These are phyloP conservation scores for Phialophora expanda DNA, from an alignment of 2,329 filamentous ascomycete genomes.

Conservation along the genomic window DNA sequence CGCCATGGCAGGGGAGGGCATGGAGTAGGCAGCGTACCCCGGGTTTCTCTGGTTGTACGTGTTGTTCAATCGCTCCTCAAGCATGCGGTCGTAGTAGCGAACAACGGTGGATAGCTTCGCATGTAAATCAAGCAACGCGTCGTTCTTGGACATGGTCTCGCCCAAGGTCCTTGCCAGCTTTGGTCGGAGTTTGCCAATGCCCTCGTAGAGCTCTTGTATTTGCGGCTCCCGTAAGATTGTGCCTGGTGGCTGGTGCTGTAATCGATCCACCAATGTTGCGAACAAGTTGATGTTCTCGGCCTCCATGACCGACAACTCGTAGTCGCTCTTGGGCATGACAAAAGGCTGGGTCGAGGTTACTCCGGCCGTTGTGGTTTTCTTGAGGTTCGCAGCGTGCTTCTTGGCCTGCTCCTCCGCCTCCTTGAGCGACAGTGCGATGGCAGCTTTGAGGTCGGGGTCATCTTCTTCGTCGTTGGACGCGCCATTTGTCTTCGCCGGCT, in stretches of 20 bases:
- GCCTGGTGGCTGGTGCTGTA: constrained; percentile 93
- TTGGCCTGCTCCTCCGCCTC: constrained; percentile 99
- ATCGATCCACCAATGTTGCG: constrained; percentile 86
- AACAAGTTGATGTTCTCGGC: constrained; percentile 98
- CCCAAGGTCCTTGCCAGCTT: constrained; percentile 95
- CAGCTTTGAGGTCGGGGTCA: constrained; percentile 89
- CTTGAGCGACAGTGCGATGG: constrained; percentile 89
- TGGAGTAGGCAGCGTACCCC: constrained; percentile 56
- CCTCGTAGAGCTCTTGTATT: constrained; percentile 97
- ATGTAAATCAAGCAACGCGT: constrained; percentile 90
- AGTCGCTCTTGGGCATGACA: constrained; percentile 80
- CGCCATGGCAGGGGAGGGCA: constrained; percentile 54
- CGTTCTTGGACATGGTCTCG: constrained; percentile 99
- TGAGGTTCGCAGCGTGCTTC: constrained; percentile 80
- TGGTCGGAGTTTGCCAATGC: constrained; percentile 88
- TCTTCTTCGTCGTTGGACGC: constrained; percentile 71
- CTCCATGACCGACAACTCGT: constrained; percentile 90
- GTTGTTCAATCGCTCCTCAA: constrained; percentile 91
- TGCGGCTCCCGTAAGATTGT: constrained; percentile 97
- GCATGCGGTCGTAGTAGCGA: constrained; percentile 96
- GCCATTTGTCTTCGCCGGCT: constrained; percentile 50
- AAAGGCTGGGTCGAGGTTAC: constrained; percentile 57
- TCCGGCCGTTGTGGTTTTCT: constrained; percentile 68
- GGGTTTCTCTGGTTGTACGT: constrained; percentile 76
- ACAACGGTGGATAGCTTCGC: constrained; percentile 95